Base-by-base conservation (phyloP, 768 basidiomycete genomes). In the Rossbeevera mucosa region DNA sequence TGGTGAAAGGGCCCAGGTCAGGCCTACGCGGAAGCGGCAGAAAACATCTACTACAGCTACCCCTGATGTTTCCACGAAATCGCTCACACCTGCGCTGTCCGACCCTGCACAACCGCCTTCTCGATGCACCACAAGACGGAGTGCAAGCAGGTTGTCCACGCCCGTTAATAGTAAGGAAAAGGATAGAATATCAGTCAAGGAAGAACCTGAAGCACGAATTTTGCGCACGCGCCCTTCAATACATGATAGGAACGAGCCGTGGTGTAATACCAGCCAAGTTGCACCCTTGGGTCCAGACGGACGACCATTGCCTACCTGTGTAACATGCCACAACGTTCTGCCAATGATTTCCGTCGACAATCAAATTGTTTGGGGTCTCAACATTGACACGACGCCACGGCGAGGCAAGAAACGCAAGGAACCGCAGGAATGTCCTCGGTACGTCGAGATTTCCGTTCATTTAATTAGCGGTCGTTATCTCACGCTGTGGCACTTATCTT, bases 361-460 rank as follows among this genome's bases (percentile, higher is more conserved):
- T 38, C 75, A 83, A 65, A 79, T 89, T 21, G 85, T 89, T 30
- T 89, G 86, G 85, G 88, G 87, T 20, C 71, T 85, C 38, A 75
- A 73, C 38, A 54, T 77, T 20, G 81, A 82, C 59, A 73, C 65
- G 50, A 71, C 78, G 28, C 69, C 68, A 5, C 68, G 65, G 57
- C 64, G 68, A 61, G 74, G 74, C 45, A 79, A 73, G 66, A 83
- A 79, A 66, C 82, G 79, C 61, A 83, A 82, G 66, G 74, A 74
- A 54, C 79, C 80, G 54, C 80, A 81, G 55, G 85, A 88, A 25
- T 91, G 89, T 67, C 86, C 87, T 51, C 76, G 89, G 88, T 91
- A 65, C 44, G 63, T 64, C 56, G 38, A 54, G 18, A 25, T 61
- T 56, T 41, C 46, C 43, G 33, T 79, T 71, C 48, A 29, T 53